Conservation (phyloP, 768 basidiomycete species). For the Mycena venus region DNA sequence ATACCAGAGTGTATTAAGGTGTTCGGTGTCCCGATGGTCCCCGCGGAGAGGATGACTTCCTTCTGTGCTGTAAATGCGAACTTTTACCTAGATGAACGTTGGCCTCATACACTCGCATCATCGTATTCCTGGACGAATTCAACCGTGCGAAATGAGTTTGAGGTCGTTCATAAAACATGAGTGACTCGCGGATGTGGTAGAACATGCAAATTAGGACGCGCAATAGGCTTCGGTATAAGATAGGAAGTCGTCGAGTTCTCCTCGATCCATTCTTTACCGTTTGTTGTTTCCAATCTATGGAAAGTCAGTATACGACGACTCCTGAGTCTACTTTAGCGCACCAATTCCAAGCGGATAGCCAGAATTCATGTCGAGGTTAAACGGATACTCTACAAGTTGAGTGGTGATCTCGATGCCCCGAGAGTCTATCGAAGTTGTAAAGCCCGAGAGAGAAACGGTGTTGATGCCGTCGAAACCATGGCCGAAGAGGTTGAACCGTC, state of each 20-base stretch:
- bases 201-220: conserved; percentile 46
- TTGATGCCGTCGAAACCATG: no score
- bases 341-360: conserved; percentile 30
- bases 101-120: neutral
- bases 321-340: neutral
- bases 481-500: conserved; percentile 38
- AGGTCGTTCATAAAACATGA: conserved; percentile 33
- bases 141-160: neutral
- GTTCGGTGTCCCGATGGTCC: conserved; percentile 41
- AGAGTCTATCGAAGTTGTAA: conserved; percentile 33
- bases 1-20: no score
- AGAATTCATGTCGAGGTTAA: conserved; percentile 31
- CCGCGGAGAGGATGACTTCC: conserved; percentile 47
- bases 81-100: neutral
- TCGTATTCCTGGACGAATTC: neutral
- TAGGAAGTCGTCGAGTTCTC: conserved; percentile 49
- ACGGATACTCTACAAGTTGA: conserved; percentile 33
- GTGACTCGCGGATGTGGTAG: conserved; percentile 43
- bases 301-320: neutral
- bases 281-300: conserved; percentile 36
- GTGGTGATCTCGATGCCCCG: conserved; percentile 38
- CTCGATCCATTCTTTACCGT: conserved; percentile 37
- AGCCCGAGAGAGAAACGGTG: conserved; percentile 38
- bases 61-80: conserved; percentile 37
- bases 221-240: conserved; percentile 41